Evolutionary conservation across 208 protist species (phyloP), one percentile per base, ranked within the genome.

Genomic region (Acanthamoeba sp.): DNA sequence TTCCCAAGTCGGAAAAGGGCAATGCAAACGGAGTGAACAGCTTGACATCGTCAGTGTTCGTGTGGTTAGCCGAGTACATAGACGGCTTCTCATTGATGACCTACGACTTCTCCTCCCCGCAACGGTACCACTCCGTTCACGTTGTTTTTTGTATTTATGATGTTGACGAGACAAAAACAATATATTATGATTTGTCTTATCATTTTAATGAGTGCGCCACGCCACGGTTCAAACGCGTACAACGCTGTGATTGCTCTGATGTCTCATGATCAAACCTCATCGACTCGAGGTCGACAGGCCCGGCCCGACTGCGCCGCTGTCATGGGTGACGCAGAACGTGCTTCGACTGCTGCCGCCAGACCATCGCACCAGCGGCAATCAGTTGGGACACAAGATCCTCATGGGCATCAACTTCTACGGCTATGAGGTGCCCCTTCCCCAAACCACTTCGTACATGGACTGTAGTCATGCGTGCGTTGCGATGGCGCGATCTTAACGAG

Each of bases 361-460:
- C 29, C 91, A 94, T 45, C 66, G 73, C 18, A 82, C 32, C 73
- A 57, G 71, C 27, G 62, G 48, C 71, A 82, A 38, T 9, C 66
- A 80, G 29, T 18, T 82, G 40, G 85, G 57, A 7, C 59, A 45
- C 48, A 73, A 94, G 91, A 76, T 94, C 20, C 55, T 80, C 27
- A 64, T 94, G 91, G 91, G 91, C 18, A 27, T 94, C 52, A 87
- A 82, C 45, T 94, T 94, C 73, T 94, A 94, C 50, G 91, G 91
- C 50, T 85, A 94, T 32, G 48, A 85, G 48, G 78, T 87, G 22
- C 45, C 5, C 24, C 62, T 36, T 2, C 16, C 10, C 48, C 48
- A 6, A 16, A 55, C 48, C 16, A 55, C n/a, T n/a, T n/a, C n/a
- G n/a, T n/a, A n/a, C n/a, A n/a, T n/a, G n/a, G n/a, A n/a, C n/a